Evolutionary conservation across 192 early-diverging fungal genomes (phyloP).

Genomic region (Jimgerdemannia flammicorona): DNA sequence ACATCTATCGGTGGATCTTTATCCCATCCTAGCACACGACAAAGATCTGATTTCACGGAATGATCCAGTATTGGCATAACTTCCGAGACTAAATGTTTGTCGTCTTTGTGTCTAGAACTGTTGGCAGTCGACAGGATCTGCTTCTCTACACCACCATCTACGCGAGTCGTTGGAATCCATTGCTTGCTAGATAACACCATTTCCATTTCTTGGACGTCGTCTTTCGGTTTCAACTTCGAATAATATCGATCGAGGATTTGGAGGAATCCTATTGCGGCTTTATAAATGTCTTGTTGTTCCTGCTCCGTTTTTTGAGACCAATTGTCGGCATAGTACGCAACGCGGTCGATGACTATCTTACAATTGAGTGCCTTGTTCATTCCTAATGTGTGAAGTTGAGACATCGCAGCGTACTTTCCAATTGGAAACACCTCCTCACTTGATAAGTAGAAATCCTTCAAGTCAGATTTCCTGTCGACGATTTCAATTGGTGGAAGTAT

Average conservation of each 20-base stretch:
- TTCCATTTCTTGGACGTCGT: neutral
- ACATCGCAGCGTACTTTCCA: neutral
- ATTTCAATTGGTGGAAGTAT: neutral
- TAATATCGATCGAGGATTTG: neutral
- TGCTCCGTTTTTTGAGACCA: neutral
- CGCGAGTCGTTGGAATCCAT: neutral
- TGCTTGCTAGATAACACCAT: neutral
- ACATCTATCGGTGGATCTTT: slow-evolving; percentile 14
- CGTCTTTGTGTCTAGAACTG: too few species aligned
- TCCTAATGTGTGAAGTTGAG: neutral
- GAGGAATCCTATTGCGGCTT: neutral
- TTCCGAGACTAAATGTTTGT: slow-evolving; percentile 1
- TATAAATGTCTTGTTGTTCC: neutral
- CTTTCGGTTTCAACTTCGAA: neutral
- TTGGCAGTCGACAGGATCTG: too few species aligned
- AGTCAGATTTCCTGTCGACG: neutral
- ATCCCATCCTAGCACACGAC: slow-evolving; percentile 20
- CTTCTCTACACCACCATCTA: too few species aligned
- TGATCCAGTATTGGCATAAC: neutral
- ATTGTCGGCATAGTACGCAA: neutral
- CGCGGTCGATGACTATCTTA: neutral
- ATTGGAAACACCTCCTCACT: neutral
- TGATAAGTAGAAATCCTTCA: neutral
- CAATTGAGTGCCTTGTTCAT: neutral
- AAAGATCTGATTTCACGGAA: slow-evolving; percentile 4